Evolutionary conservation across 2,329 filamentous ascomycete genomes (phyloP), one percentile per base, ranked within the genome.

Genomic region (Trichophyton schoenleinii): DNA sequence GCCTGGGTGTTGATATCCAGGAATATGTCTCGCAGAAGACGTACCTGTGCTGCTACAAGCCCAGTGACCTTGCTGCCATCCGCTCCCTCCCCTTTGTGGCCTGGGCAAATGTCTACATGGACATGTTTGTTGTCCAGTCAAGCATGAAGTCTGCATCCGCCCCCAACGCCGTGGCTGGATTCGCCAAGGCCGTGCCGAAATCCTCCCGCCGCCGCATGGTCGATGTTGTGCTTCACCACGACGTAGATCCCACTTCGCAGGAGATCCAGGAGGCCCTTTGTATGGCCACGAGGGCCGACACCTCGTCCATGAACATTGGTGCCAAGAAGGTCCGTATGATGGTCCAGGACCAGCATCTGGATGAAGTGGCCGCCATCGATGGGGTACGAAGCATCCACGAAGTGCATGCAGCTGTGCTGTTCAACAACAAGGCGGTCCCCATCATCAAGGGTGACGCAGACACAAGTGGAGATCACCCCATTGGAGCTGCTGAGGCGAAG

Each of bases 371-470:
- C 44, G 60, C 62, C 48, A 31, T 66, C 31, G 64, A 66, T 49
- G 34, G 59, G n/a, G 64, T 65, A n/a, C 59, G 61, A 28, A 58
- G 61, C 36, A 65, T 65, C 57, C 62, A 66, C 13, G 52, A 63
- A 46, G 65, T 67, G 9, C 44, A 64, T 11, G 61, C 60, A 18
- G 53, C 60, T 13, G 58, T 52, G 20, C 55, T 67, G n/a, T 67
- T 64, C 60, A 68, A 68, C 42, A 65, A 64, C 58, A 59, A 66
- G 28, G 66, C 66, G 25, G 61, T 63, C 8, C 44, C 60, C 3
- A 62, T 68, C 59, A 53, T 68, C 18, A 59, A 57, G 15, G 61
- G 57, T n/a, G 61, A 64, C 9, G 52, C 60, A 3, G 42, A 63
- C 5, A 34, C 57, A 2, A 62, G 61, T 38, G 31, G 25, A 13